phyloP scores from a whole-genome alignment of 2,329 filamentous ascomycete species.

The Westerdykella aurantiaca region DNA sequence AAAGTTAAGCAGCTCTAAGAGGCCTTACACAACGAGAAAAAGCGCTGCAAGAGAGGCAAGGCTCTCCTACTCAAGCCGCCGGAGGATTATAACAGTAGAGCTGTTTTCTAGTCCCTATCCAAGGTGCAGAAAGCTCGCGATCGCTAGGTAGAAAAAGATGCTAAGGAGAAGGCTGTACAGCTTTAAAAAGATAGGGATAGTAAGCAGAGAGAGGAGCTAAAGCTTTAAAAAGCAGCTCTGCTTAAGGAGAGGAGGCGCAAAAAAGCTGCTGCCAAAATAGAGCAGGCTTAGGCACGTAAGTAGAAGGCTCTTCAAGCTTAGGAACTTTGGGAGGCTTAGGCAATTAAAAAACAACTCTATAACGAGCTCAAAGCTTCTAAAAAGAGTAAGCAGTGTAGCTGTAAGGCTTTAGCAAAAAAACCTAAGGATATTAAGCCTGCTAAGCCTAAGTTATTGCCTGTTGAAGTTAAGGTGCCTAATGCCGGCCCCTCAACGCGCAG shows the following conservation, averaged over 20 bases:
- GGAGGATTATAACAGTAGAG: conserved; percentile 7
- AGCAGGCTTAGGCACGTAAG: too few species aligned
- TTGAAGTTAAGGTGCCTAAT: neutral
- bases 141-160: neutral
- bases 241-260: too few species aligned
- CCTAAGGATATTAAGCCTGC: too few species aligned
- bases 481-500: neutral
- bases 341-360: too few species aligned
- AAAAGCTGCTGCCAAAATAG: too few species aligned
- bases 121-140: neutral
- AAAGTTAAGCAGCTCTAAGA: neutral
- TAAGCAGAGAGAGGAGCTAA: too few species aligned
- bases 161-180: neutral
- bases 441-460: neutral
- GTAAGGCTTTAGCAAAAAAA: too few species aligned
- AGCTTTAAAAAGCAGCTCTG: too few species aligned
- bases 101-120: conserved; percentile 7
- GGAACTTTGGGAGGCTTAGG: too few species aligned
- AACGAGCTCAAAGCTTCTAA: too few species aligned
- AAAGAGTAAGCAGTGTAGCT: too few species aligned
- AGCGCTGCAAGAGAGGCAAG: conserved; percentile 5
- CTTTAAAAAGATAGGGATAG: neutral
- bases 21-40: conserved; percentile 1
- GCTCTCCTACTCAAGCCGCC: conserved; percentile 4
- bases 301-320: too few species aligned